Evolutionary conservation across 257 asterid species (phyloP).

Genomic region (Mitragyna speciosa): DNA sequence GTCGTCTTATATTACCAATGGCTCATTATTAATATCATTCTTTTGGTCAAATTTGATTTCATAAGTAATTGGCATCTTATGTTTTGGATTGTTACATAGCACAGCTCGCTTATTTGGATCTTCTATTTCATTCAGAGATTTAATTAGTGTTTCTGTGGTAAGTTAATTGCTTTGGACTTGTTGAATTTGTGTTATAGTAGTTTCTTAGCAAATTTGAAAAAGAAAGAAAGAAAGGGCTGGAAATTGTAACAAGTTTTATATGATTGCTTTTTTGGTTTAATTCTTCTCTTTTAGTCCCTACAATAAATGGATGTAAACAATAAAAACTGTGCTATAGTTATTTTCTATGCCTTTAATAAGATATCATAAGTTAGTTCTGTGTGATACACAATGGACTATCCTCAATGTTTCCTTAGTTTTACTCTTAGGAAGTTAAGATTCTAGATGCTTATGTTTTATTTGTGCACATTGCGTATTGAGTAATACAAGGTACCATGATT

Average conservation of each 20-base stretch:
- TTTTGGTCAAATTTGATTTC: neutral
- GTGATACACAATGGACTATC: too few species aligned
- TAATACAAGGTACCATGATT: too few species aligned
- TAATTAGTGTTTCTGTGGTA: constrained; percentile 92
- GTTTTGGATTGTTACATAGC: constrained; percentile 60
- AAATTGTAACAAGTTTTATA: neutral
- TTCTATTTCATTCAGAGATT: constrained; percentile 70
- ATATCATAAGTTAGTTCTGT: too few species aligned
- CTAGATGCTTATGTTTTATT: too few species aligned
- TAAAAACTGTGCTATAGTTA: too few species aligned
- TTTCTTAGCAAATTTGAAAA: neutral
- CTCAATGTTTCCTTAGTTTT: too few species aligned
- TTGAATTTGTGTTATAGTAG: too few species aligned
- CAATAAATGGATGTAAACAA: too few species aligned
- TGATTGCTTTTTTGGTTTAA: neutral
- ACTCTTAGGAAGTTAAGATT: too few species aligned
- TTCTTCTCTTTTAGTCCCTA: neutral
- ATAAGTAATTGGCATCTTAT: constrained; percentile 2
- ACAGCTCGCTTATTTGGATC: constrained; percentile 98
- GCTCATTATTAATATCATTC: neutral
- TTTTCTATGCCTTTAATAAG: too few species aligned
- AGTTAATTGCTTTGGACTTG: constrained; percentile 28
- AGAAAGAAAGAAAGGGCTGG: neutral
- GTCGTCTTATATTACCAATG: too few species aligned
- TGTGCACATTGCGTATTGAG: too few species aligned